A percentile compares a stretch with the other conserved stretches of the same genome.
Conservation (phyloP, 768 basidiomycete genomes). For the Crepidotus variabilis region DNA sequence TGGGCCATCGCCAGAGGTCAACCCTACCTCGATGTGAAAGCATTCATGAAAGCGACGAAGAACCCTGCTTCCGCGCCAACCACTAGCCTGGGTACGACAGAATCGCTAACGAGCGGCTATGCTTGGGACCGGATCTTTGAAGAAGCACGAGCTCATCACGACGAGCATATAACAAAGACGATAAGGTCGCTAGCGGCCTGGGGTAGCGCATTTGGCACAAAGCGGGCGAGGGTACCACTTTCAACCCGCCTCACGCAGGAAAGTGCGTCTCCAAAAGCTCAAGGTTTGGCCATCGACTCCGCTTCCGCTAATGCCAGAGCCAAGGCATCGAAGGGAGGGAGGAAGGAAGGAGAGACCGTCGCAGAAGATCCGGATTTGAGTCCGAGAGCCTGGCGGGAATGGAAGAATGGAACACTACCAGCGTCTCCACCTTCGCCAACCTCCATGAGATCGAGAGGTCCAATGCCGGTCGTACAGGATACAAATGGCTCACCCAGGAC, state of each 20-base stretch:
- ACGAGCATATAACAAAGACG: conserved; percentile 40
- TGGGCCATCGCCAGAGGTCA: conserved; percentile 60
- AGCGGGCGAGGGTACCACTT: conserved; percentile 3
- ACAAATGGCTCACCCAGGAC: not conserved
- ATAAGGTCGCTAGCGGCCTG: conserved; percentile 32
- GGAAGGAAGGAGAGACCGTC: not conserved
- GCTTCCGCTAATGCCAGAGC: not conserved
- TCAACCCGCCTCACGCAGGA: not conserved
- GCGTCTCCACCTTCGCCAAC: not conserved
- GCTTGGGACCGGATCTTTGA: not conserved
- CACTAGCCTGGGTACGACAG: not conserved
- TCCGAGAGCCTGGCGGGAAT: conserved; percentile 5
- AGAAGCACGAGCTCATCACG: conserved; percentile 1
- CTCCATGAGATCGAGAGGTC: not conserved
- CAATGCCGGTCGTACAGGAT: not conserved
- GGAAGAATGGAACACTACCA: conserved; percentile 2
- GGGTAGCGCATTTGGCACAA: conserved; percentile 17
- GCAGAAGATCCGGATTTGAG: not conserved
- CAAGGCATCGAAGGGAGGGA: not conserved
- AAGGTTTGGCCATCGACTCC: not conserved
- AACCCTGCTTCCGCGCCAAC: conserved; percentile 1
- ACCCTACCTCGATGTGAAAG: conserved; percentile 41
- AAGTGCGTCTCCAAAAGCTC: not conserved
- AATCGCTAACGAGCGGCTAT: not conserved
- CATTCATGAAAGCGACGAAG: conserved; percentile 34